Base-by-base conservation (phyloP, 129 eudicot genomes). In the Apium graveolens region DNA sequence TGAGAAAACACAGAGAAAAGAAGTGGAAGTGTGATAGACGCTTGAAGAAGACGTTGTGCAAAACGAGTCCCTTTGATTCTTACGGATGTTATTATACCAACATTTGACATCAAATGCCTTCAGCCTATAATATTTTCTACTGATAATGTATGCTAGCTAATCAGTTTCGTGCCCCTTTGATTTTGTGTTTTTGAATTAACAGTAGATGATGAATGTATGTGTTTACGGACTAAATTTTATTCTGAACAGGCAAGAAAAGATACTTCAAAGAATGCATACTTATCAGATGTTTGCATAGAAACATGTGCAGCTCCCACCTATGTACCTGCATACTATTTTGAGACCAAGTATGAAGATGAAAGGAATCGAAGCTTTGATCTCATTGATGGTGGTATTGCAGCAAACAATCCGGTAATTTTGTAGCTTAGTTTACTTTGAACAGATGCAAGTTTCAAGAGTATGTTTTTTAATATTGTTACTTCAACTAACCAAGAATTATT, bases 281-380 rank as follows among this genome's bases (percentile, higher is more conserved):
- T 87, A n/a, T 84, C 88, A 3, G 90, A 87, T 49, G 71, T 87
- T 16, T 87, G 90, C 77, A 66, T 87, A 18, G 79, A 84, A 70
- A 87, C 90, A 27, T 49, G 84, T 9, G 90, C 90, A 27, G 90
- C 90, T 43, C 90, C 90, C 35, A 87, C 90, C 7, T 87, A 31
- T 60, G 60, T 87, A 29, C 87, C 90, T 2, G 79, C 88, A 11
- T 83, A 87, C 74, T 82, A 78, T 80, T 87, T 87, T 57, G 90
- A 87, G 77, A 82, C 84, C 9, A 82, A 55, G 46, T 82, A 84
- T 42, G 81, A 46, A 32, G 69, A 69, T 5, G 90, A 88, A 5
- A 60, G 55, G 18, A 78, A 21, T 4, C 80, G 80, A 21, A 48
- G 77, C 57, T 82, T 76, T 70, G 78, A 87, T 82, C 84, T 87